phyloP scores from a whole-genome alignment of 2,329 filamentous ascomycete genomes.

The Thielaviopsis musarum region DNA sequence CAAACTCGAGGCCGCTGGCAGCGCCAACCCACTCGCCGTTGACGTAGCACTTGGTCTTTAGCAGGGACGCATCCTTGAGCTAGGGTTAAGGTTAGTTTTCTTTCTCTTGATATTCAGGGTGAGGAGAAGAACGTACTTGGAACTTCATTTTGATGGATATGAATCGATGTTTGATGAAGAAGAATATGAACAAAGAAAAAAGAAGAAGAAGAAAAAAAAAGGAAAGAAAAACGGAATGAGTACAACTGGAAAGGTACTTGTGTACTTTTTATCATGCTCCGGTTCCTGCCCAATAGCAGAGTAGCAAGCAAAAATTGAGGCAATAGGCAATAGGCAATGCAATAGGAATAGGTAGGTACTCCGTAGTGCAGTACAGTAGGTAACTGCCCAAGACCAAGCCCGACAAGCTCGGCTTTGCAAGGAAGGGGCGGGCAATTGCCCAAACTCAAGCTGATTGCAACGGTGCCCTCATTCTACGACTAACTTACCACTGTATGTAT shows the following conservation, averaged over 20 bases:
- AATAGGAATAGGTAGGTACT: too few relatives aligned
- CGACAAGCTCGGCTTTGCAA: not conserved
- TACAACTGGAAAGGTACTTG: not conserved
- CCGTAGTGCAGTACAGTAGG: too few relatives aligned
- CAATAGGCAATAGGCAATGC: too few relatives aligned
- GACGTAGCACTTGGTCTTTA: conserved; percentile 74
- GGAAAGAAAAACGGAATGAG: not conserved
- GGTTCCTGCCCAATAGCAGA: not conserved
- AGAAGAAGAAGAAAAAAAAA: not conserved
- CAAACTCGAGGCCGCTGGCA: conserved; percentile 78
- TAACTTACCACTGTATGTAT: not conserved
- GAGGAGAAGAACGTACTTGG: not conserved
- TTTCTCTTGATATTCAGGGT: not conserved
- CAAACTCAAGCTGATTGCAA: not conserved
- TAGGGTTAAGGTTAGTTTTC: conserved; percentile 18
- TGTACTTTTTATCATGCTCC: not conserved
- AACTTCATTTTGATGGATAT: not conserved
- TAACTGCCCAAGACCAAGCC: not conserved
- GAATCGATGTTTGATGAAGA: not conserved
- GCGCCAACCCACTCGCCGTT: conserved; percentile 86
- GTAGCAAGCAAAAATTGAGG: too few relatives aligned
- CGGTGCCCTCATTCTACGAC: not conserved
- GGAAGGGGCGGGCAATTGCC: not conserved
- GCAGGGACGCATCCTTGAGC: conserved; percentile 64
- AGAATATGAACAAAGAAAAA: not conserved